A percentile compares a stretch with the other conserved stretches of the same genome.
Evolutionary conservation across 2,329 filamentous ascomycete species (phyloP).

Genomic region (Calonectria henricotiae): DNA sequence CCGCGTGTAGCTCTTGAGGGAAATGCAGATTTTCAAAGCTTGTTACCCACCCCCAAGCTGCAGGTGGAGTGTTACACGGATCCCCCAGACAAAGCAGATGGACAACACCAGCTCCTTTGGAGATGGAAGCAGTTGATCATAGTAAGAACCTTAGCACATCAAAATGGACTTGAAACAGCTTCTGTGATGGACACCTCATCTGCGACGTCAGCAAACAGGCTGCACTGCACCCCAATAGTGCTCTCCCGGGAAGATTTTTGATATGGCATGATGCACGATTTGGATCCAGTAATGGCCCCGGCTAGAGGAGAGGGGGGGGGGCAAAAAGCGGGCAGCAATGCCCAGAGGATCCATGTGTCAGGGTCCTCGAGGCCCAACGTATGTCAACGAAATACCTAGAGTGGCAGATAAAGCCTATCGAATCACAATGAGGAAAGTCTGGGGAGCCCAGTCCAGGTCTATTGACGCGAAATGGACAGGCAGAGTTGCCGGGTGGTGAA

Average conservation of each 20-base stretch:
- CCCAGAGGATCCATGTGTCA: neutral
- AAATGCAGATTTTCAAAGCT: slow-evolving; percentile 5
- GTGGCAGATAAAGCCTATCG: neutral
- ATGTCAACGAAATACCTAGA: neutral
- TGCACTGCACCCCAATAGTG: neutral
- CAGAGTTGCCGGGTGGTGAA: neutral
- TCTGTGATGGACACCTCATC: neutral
- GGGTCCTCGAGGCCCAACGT: neutral
- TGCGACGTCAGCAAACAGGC: neutral
- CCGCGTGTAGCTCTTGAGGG: neutral
- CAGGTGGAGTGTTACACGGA: neutral
- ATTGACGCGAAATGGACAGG: neutral
- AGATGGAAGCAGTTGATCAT: neutral
- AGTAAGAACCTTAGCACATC: neutral
- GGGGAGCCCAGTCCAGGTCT: slow-evolving; percentile 3
- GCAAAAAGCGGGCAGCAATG: neutral
- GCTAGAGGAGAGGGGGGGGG: neutral
- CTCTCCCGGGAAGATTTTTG: neutral
- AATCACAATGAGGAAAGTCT: neutral
- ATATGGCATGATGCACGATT: neutral
- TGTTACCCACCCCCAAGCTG: slow-evolving; percentile 6
- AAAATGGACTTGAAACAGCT: neutral
- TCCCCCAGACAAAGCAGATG: neutral
- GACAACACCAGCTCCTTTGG: neutral
- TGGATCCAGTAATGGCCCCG: neutral